Base-by-base conservation (phyloP, 2,329 filamentous ascomycete species). In the Aureobasidium sp. region DNA sequence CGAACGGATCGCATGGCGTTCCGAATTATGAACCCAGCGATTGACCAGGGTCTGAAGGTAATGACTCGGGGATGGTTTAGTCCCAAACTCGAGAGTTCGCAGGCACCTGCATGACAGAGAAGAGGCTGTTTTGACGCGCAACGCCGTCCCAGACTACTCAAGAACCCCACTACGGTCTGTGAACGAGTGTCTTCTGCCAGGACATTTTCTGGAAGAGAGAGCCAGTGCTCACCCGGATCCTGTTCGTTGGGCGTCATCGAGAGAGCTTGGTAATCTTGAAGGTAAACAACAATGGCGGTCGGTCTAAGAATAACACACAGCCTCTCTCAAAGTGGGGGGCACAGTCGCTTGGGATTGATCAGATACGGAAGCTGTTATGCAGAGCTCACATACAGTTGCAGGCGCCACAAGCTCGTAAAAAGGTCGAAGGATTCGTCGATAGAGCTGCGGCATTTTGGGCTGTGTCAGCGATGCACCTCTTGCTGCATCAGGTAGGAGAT, bases 221-320 rank as follows among this genome's bases (percentile, higher is more conserved):
- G 41, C 50, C 50, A 37, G 32, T 58, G 39, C 53, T 21, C 32
- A 32, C 21, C 25, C 42, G 42, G 32, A 45, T 14, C 53, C 53
- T 16, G 53, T 57, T 42, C 32, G 54, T 58, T 39, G 54, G 54
- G 54, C 42, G 41, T 44, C 53, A 57, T 57, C 36, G 32, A 21
- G 21, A 21, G 37, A 42, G 50, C 50, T 58, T 47, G 54, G 37
- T 58, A 44, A 58, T 48, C 54, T 58, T 44, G 39, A 1, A 45
- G 29, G 30, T 45, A 44, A 57, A 57, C 53, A 57, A 44, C 25
- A 32, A 54, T 44, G 39, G 30, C 53, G 53, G 21, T 21, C 21
- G 21, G 53, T 44, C 53, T 57, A 57, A 57, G 39, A 57, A 57
- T 57, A 57, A 57, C 45, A 44, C 53, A 57, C 53, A 57, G 53